Base-by-base conservation (phyloP, 2,329 filamentous ascomycete species). In the Didymosphaeria variabile region DNA sequence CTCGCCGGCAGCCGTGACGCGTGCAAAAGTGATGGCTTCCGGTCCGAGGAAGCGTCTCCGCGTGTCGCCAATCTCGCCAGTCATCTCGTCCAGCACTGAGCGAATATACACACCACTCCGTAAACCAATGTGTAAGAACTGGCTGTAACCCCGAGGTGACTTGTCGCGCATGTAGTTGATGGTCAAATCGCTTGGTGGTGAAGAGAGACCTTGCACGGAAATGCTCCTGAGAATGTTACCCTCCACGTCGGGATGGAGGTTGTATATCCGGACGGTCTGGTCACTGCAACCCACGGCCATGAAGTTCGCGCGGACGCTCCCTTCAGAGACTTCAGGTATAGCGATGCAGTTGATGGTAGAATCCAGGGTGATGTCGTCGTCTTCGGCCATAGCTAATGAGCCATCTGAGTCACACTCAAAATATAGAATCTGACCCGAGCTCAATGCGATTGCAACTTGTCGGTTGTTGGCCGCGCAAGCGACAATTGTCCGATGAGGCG, bases 131-230 rank as follows among this genome's bases (percentile, higher is more conserved):
- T 99, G 95, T 5, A 99, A 87, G 74, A 97, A 98, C 5, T 97
- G 85, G 0, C 94, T 97, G 12, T 89, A 91, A 19, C 93, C 93
- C 26, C 93, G 93, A 1, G 91, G 93, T 2, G 92, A 92, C 1
- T 94, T 96, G 77, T 99, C 95, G 15, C 92, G 88, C 94, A 99
- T 99, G 8, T 93, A 86, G 85, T 97, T 97, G 69, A 99, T 97
- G 40, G 91, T 91, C 46, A 99, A 82, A 0, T 93, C 90, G 13
- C 93, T 96, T 8, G 95, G 95, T 0, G 93, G 91, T 2, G 94
- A 94, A 3, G 94, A 97, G 65, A 98, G 81, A 17, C 94, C 94
- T 78, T 98, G 95, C 2, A 99, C 92, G 4, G 93, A 97, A 74
- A 97, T 97, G 77, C 91, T 95, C 77, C 97, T 93, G 12, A 99